A percentile compares a stretch with the other conserved stretches of the same genome.
These are phyloP conservation scores for Austroboletus rostrupii DNA, from an alignment of 1,284 basidiomycete genomes.

Conservation along the genomic window DNA sequence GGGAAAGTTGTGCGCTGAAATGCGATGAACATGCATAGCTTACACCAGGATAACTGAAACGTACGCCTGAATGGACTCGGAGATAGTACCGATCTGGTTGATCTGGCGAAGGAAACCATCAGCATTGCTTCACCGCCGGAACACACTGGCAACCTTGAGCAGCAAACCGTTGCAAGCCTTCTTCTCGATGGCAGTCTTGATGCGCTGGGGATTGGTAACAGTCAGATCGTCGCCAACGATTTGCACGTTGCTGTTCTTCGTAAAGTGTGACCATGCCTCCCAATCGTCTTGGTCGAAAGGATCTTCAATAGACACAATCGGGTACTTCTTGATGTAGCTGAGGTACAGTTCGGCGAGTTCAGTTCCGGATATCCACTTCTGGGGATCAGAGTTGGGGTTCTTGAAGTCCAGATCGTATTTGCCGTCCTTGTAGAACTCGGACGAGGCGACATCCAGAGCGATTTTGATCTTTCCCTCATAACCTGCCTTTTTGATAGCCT, in stretches of 20 bases:
- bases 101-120: slow-evolving; percentile 41
- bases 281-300: slow-evolving; percentile 99
- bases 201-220: slow-evolving; percentile 96
- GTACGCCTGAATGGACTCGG: slow-evolving; percentile 94
- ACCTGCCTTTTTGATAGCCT: slow-evolving; percentile 96
- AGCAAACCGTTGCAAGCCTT: slow-evolving; percentile 99
- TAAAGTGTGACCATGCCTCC: slow-evolving; percentile 97
- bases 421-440: slow-evolving; percentile 99
- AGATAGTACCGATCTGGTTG: slow-evolving; percentile 99
- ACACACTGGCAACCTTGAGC: slow-evolving; percentile 67
- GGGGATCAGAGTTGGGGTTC: slow-evolving; percentile 98
- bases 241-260: slow-evolving; percentile 72
- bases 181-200: slow-evolving; percentile 99
- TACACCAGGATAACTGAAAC: slow-evolving; percentile 29
- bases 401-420: slow-evolving; percentile 99
- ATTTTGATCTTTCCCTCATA: slow-evolving; percentile 99
- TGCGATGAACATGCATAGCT: slow-evolving; percentile 1
- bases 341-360: slow-evolving; percentile 95
- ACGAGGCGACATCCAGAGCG: slow-evolving; percentile 97
- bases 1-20: slow-evolving; percentile 86
- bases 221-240: slow-evolving; percentile 98
- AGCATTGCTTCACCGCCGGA: not conserved
- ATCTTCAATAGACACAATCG: slow-evolving; percentile 97
- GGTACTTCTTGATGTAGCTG: slow-evolving; percentile 85
- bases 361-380: slow-evolving; percentile 91